These are phyloP conservation scores for Solanum pinnatisectum DNA, from an alignment of 257 asterid genomes.

Conservation along the genomic window DNA sequence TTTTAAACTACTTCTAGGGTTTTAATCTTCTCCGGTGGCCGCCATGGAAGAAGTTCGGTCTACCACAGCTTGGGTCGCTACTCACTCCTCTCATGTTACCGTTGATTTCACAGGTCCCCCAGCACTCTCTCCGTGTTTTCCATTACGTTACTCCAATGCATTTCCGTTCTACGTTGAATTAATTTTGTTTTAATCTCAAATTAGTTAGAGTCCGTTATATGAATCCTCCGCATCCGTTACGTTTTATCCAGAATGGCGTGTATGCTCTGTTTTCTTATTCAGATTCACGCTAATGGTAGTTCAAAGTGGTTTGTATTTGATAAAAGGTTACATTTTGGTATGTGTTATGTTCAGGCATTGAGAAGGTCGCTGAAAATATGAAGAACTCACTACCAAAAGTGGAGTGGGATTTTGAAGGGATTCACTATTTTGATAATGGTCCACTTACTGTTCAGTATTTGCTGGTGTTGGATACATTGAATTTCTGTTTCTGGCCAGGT, in stretches of 20 bases:
- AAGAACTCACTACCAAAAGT: conserved; percentile 74
- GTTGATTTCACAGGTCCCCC: conserved; percentile 58
- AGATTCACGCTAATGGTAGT: neutral
- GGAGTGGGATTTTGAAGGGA: conserved; percentile 96
- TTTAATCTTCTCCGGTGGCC: neutral
- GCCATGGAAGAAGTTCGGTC: conserved; percentile 79
- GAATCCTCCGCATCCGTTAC: too few relatives aligned
- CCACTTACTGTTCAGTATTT: conserved; percentile 93
- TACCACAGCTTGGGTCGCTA: conserved; percentile 87
- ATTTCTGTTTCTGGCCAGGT: conserved; percentile 99
- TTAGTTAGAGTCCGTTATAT: neutral
- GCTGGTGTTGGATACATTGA: conserved; percentile 83
- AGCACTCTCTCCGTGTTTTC: neutral
- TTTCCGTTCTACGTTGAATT: neutral
- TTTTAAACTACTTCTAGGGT: neutral
- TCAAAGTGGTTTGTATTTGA: neutral
- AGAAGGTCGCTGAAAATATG: conserved; percentile 52
- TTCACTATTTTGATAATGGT: conserved; percentile 83
- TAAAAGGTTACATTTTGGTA: neutral
- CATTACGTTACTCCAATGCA: neutral
- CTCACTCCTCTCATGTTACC: conserved; percentile 73
- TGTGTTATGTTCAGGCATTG: conserved; percentile 44
- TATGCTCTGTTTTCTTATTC: neutral
- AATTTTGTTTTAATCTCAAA: neutral
- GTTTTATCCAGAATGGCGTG: neutral